Base-by-base conservation (phyloP, 208 protist genomes). In the Leishmania gerbilli region DNA sequence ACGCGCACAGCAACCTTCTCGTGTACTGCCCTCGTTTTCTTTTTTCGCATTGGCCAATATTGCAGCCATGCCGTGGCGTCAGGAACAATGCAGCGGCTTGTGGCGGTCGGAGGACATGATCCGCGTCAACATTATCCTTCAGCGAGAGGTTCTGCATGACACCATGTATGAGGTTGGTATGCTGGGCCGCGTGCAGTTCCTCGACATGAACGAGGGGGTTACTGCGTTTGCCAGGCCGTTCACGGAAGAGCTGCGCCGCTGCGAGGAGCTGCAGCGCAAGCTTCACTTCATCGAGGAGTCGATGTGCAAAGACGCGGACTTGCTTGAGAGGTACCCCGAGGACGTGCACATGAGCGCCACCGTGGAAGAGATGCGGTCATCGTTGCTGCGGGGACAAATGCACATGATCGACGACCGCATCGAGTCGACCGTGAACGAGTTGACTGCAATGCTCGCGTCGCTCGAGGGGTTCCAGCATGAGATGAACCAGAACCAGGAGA, bases 71-170 rank as follows among this genome's bases (percentile, higher is more conserved):
- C 51, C 68, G 75, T 95, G 94, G 94, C 84, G 87, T 55, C 75
- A 86, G 67, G 94, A 97, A 87, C 83, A 86, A 9, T 93, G 90
- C 80, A 97, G 94, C 83, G 94, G 94, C 67, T 79, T 99, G 21
- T 99, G 97, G 91, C 92, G 99, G 47, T 99, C 96, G 9, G 95
- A 99, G 91, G 96, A 99, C 81, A 99, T 99, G 99, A 80, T 92
- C 67, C 90, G 99, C 42, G 90, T 99, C 17, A 95, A 98, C 85
- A 77, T 99, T 24, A 96, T 98, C 80, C 98, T 99, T 83, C 98
- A 99, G 90, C 92, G 95, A 27, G 99, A 99, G 81, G 98, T 98
- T 9, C 97, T 96, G 53, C 99, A 99, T 74, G 97, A 99, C 71
- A 97, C 98, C 3, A 95, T 99, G 34, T 87, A 98, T 45, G 95